Base-by-base conservation (phyloP, 2,329 filamentous ascomycete species). In the Thielaviopsis euricoi region DNA sequence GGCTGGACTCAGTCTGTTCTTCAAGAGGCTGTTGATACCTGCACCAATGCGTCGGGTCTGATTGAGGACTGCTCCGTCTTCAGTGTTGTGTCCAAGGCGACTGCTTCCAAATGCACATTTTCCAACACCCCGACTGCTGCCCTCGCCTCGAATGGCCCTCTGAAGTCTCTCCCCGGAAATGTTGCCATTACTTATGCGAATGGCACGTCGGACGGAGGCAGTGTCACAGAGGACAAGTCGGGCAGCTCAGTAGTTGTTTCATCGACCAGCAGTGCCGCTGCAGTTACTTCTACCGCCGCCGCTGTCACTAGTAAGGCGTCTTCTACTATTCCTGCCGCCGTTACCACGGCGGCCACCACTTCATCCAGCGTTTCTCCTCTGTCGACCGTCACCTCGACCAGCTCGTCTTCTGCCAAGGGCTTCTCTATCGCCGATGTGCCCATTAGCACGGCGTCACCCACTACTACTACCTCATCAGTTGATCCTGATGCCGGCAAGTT, bases 11-110 rank as follows among this genome's bases (percentile, higher is more conserved):
- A 71, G 9, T 71, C 74, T 3, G 82, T 88, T 69, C 76, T 93
- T 40, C 81, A 89, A 68, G 55, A 76, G 6, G 88, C 87, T n/a
- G 75, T 90, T 61, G 69, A 89, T 52, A 78, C 74, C 7, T 95
- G 90, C 77, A 91, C 84, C 55, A 86, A 82, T 69, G 66, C 65
- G 0, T 82, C 80, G 10, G 90, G 90, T 37, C 65, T 74, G 49
- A 81, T 95, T 52, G 65, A 76, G 50, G 88, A 90, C 68, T 96
- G 90, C 71, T 71, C 79, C 0, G 64, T 93, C 29, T 95, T 96
- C 71, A 73, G 76, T 56, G 73, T 94, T 58, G 82, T 90, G 67
- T 70, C 70, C 56, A 75, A 91, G 69, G 68, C 66, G 51, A 75
- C 81, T 25, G 68, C 70, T 0, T 73, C 76, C 1, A 64, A 78